Conservation (phyloP, 2,329 filamentous ascomycete genomes). For the Ophiostoma ulmi region DNA sequence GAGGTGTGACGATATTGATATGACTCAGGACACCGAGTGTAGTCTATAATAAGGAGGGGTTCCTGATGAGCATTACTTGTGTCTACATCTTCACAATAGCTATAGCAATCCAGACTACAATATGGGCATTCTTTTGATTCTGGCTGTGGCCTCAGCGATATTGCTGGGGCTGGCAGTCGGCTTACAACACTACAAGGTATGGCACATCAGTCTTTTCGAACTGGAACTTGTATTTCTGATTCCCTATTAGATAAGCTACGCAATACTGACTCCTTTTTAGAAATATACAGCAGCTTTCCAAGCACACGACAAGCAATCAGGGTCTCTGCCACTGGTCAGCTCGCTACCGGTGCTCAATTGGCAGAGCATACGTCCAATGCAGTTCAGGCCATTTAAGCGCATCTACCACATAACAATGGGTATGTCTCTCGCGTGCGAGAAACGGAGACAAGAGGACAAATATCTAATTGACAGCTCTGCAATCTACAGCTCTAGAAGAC, state of each 20-base stretch:
- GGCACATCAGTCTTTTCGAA: not conserved
- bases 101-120: not conserved
- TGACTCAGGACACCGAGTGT: too few relatives aligned
- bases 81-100: not conserved
- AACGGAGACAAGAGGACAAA: constrained; percentile 15
- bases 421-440: constrained; percentile 25
- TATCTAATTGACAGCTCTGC: constrained; percentile 37
- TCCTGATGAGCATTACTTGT: not conserved
- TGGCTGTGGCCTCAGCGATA: not conserved
- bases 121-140: not conserved
- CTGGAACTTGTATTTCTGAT: not conserved
- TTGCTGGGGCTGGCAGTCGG: not conserved
- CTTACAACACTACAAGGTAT: not conserved
- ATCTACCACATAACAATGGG: constrained; percentile 54
- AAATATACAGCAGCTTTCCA: not conserved
- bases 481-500: constrained; percentile 42
- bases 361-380: constrained; percentile 36
- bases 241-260: too few relatives aligned
- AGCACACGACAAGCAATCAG: not conserved
- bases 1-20: not conserved
- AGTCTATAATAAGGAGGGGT: not conserved
- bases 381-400: constrained; percentile 47
- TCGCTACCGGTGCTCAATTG: constrained; percentile 37
- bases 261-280: not conserved
- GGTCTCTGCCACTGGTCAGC: not conserved